A percentile compares a stretch with the other conserved stretches of the same genome.
Conservation (phyloP, 2,329 filamentous ascomycete species). For the Trichophyton verrucosum region DNA sequence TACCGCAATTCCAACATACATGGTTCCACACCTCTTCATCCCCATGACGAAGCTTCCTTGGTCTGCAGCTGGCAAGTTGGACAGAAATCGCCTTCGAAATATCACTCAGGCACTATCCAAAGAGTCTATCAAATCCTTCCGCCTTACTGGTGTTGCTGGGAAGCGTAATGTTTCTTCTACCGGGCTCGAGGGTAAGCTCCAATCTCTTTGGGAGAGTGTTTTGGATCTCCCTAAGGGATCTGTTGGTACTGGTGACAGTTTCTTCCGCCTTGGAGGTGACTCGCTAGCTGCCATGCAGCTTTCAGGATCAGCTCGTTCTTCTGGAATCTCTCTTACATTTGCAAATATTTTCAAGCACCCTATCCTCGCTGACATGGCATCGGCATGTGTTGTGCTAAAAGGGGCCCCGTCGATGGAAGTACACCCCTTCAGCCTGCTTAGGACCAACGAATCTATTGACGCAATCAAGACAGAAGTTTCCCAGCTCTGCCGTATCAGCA, state of each 20-base stretch:
- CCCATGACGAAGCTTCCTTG: conserved; percentile 27
- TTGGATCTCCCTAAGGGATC: conserved; percentile 7
- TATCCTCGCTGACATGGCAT: conserved; percentile 25
- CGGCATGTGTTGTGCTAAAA: conserved; percentile 5
- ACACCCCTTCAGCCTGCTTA: conserved; percentile 14
- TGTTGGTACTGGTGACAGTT: conserved; percentile 13
- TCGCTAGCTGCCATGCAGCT: conserved; percentile 19
- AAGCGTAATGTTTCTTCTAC: conserved; percentile 6
- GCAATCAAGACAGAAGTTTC: conserved; percentile 14
- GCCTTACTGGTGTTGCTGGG: conserved; percentile 6
- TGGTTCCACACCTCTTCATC: conserved; percentile 27
- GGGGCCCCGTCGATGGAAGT: not conserved
- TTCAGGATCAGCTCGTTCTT: conserved; percentile 12
- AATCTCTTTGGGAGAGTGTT: conserved; percentile 11
- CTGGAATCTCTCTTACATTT: conserved; percentile 15
- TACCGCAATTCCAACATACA: conserved; percentile 23
- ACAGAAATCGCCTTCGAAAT: conserved; percentile 21
- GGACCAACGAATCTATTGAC: conserved; percentile 9
- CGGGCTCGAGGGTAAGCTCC: conserved; percentile 9
- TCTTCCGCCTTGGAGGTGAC: conserved; percentile 16
- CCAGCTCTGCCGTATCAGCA: conserved; percentile 22
- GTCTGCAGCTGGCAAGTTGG: conserved; percentile 28
- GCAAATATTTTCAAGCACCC: conserved; percentile 21
- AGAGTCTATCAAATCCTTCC: conserved; percentile 9
- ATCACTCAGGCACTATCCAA: conserved; percentile 16